Evolutionary conservation across 1,284 basidiomycete genomes (phyloP).

Genomic region (Agroathelia rolfsii): DNA sequence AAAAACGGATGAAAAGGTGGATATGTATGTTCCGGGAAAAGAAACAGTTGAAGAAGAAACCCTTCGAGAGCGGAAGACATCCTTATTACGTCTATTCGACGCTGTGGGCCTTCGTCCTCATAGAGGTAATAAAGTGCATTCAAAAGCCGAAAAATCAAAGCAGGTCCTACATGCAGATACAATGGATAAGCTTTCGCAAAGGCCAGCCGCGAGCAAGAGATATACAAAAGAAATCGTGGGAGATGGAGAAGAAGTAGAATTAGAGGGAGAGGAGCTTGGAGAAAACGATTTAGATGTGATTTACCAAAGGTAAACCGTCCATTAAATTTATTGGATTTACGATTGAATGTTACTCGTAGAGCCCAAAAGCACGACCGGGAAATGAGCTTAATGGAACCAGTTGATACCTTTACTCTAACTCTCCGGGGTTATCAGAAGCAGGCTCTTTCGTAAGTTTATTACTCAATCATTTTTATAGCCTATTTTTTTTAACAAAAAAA

Average conservation of each 20-base stretch:
- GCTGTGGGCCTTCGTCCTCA: conserved; percentile 50
- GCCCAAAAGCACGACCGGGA: conserved; percentile 75
- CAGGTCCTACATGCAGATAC: conserved; percentile 29
- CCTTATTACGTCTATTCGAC: conserved; percentile 57
- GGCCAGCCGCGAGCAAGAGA: conserved; percentile 24
- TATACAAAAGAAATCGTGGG: conserved; percentile 46
- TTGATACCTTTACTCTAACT: conserved; percentile 68
- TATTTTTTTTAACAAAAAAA: conserved; percentile 5
- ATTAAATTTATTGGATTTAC: conserved; percentile 1
- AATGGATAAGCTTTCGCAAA: conserved; percentile 25
- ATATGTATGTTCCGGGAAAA: conserved; percentile 56
- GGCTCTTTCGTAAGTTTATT: conserved; percentile 56
- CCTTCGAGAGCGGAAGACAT: conserved; percentile 70
- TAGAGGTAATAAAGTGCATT: conserved; percentile 25
- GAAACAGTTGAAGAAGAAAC: conserved; percentile 68
- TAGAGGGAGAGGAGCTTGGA: conserved; percentile 69
- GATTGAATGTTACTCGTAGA: conserved; percentile 30
- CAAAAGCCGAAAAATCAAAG: conserved; percentile 9
- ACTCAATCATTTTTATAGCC: neutral
- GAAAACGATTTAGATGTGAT: conserved; percentile 74
- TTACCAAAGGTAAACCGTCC: conserved; percentile 54
- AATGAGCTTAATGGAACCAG: conserved; percentile 78
- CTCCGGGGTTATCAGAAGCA: conserved; percentile 92
- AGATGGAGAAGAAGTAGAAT: conserved; percentile 59
- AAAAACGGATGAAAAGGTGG: conserved; percentile 23